Evolutionary conservation across 331 rosid genomes (phyloP).

Genomic region (Rhamnella rubrinervis): DNA sequence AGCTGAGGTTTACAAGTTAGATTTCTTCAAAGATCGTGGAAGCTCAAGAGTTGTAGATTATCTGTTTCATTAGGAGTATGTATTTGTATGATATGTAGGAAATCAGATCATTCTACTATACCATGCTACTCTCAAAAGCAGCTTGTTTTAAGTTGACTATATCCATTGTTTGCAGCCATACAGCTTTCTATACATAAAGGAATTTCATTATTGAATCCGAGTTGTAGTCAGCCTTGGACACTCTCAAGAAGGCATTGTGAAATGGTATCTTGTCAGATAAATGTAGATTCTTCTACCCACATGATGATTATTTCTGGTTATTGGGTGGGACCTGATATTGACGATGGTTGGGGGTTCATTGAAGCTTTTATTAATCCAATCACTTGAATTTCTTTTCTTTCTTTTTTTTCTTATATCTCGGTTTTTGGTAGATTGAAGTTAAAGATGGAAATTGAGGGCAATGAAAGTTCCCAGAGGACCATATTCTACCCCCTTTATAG

Average conservation of each 20-base stretch:
- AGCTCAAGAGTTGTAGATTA: not conserved
- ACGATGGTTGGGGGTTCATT: constrained; percentile 90
- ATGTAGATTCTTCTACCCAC: constrained; percentile 37
- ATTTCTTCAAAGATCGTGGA: constrained; percentile 8
- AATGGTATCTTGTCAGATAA: constrained; percentile 26
- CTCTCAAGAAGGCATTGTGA: constrained; percentile 30
- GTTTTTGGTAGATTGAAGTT: not conserved
- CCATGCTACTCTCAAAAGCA: too few relatives aligned
- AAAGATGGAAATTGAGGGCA: not conserved
- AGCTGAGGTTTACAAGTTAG: constrained; percentile 1
- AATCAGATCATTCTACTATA: too few relatives aligned
- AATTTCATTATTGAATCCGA: constrained; percentile 30
- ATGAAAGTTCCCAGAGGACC: not conserved
- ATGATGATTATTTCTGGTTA: constrained; percentile 60
- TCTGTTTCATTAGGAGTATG: not conserved
- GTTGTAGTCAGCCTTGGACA: constrained; percentile 22
- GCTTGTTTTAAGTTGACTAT: constrained; percentile 23
- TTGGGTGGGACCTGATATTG: constrained; percentile 94
- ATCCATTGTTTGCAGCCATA: constrained; percentile 59
- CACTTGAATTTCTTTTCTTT: constrained; percentile 22
- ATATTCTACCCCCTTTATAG: too few relatives aligned
- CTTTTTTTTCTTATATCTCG: constrained; percentile 9
- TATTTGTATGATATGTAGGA: too few relatives aligned
- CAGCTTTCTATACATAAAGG: constrained; percentile 15
- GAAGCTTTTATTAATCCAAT: constrained; percentile 68